phyloP scores from a whole-genome alignment of 345 rosid species.

The Citrus glauca region DNA sequence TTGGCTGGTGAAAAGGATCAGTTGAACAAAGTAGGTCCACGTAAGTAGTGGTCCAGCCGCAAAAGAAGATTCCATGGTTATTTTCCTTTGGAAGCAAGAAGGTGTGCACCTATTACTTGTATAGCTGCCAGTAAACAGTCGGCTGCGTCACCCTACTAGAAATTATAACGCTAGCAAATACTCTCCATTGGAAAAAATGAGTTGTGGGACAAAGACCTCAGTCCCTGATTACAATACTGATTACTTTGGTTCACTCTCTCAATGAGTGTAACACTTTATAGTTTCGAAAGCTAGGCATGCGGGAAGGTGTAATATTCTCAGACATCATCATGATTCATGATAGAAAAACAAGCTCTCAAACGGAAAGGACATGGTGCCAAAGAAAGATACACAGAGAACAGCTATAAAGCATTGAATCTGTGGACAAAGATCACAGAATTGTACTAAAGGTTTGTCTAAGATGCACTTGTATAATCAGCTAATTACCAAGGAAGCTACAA shows the following conservation, averaged over 20 bases:
- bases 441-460: not conserved
- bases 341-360: not conserved
- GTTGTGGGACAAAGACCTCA: not conserved
- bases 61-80: constrained; percentile 11
- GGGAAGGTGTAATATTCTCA: not conserved
- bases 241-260: not conserved
- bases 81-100: not conserved
- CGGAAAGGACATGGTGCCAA: not conserved
- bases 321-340: not conserved
- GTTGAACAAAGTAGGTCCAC: constrained; percentile 35
- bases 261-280: not conserved
- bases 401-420: not conserved
- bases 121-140: not conserved
- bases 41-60: constrained; percentile 37
- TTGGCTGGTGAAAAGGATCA: constrained; percentile 36
- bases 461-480: not conserved
- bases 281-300: not conserved
- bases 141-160: not conserved
- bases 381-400: not conserved
- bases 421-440: not conserved
- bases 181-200: not conserved
- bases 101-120: not conserved
- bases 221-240: not conserved
- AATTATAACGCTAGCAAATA: not conserved
- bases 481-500: not conserved